A percentile compares a stretch with the other conserved stretches of the same genome.
phyloP scores from a whole-genome alignment of 805 yeast genomes.

The Monosporozyma solicola region DNA sequence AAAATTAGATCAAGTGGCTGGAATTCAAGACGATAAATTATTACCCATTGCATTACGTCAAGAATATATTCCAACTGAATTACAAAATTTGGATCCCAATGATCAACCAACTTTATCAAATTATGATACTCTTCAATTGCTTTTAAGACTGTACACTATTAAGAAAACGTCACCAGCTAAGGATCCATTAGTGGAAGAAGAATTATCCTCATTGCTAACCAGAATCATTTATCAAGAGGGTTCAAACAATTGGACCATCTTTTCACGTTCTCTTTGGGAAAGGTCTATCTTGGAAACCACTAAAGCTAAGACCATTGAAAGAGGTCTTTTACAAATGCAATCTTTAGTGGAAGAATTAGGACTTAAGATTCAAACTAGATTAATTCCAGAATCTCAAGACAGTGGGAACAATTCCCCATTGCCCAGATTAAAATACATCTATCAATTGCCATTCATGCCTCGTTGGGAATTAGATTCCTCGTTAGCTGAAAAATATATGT shows the following conservation, averaged over 20 bases:
- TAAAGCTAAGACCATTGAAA: constrained; percentile 78
- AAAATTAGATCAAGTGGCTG: constrained; percentile 21
- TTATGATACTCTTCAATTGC: constrained; percentile 63
- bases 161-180: constrained; percentile 65
- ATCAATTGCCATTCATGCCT: constrained; percentile 68
- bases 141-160: constrained; percentile 56
- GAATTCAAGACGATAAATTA: constrained; percentile 36
- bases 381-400: constrained; percentile 35
- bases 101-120: constrained; percentile 65
- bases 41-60: constrained; percentile 56
- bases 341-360: constrained; percentile 85
- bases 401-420: constrained; percentile 31
- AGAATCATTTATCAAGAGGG: constrained; percentile 52
- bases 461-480: constrained; percentile 77
- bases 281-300: constrained; percentile 76
- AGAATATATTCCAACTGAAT: constrained; percentile 50
- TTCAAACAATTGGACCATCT: constrained; percentile 54
- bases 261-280: constrained; percentile 80
- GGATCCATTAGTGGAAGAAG: constrained; percentile 68
- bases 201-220: constrained; percentile 63
- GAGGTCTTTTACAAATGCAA: constrained; percentile 91
- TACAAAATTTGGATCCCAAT: constrained; percentile 64
- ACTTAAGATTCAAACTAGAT: constrained; percentile 48
- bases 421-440: constrained; percentile 59
- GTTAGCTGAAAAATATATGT: constrained; percentile 79